A percentile compares a stretch with the other conserved stretches of the same genome.
Evolutionary conservation across 345 rosid genomes (phyloP).

Genomic region (Streptanthus diversifolius): DNA sequence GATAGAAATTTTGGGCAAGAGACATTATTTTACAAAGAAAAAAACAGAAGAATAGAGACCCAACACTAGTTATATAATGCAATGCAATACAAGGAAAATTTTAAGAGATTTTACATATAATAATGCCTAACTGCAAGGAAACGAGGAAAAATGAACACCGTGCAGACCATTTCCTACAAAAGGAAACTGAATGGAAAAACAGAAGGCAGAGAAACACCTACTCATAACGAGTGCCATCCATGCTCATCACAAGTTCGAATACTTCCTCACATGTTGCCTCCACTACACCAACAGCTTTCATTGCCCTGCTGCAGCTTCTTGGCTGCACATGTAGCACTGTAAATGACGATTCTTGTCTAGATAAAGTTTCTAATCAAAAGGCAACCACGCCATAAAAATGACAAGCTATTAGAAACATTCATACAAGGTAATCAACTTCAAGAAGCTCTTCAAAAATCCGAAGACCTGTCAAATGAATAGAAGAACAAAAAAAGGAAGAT

Average conservation of each 20-base stretch:
- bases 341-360: constrained; percentile 25
- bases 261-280: constrained; percentile 98
- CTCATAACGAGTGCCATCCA: constrained; percentile 99
- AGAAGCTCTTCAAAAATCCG: constrained; percentile 99
- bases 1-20: neutral
- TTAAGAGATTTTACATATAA: neutral
- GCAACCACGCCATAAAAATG: constrained; percentile 7
- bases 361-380: constrained; percentile 11
- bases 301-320: constrained; percentile 99
- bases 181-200: neutral
- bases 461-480: constrained; percentile 61
- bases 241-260: constrained; percentile 98
- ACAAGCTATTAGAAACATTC: constrained; percentile 26
- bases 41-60: constrained; percentile 8
- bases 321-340: constrained; percentile 58
- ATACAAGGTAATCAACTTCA: constrained; percentile 98
- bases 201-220: constrained; percentile 48
- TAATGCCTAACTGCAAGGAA: neutral
- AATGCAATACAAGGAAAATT: neutral
- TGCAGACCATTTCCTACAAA: neutral
- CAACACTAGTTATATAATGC: neutral
- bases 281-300: constrained; percentile 99
- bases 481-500: neutral
- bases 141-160: constrained; percentile 8
- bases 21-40: neutral